phyloP scores from a whole-genome alignment of 2,329 filamentous ascomycete species.

The Penicillium sp. region DNA sequence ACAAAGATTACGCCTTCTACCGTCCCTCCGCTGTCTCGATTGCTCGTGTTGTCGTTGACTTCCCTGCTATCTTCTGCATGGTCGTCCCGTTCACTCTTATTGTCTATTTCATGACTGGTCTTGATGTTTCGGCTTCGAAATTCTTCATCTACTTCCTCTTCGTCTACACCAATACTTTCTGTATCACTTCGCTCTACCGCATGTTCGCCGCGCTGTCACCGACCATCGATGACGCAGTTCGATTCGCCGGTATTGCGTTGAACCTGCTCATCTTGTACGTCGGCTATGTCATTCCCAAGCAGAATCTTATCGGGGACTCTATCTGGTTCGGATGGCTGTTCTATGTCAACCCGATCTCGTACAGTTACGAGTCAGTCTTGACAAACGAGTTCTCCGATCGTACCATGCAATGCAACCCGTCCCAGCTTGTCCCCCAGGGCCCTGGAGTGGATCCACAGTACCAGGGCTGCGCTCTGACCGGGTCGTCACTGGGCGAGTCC shows the following conservation, averaged over 20 bases:
- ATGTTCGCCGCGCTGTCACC: conserved; percentile 65
- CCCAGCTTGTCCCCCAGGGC: conserved; percentile 61
- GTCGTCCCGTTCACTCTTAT: conserved; percentile 61
- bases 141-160: conserved; percentile 68
- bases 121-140: conserved; percentile 60
- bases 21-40: conserved; percentile 64
- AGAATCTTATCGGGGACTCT: conserved; percentile 56
- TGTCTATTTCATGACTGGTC: conserved; percentile 64
- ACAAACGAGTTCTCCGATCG: conserved; percentile 63
- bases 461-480: conserved; percentile 63
- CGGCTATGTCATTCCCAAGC: conserved; percentile 67
- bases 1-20: conserved; percentile 68
- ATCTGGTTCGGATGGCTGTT: conserved; percentile 68
- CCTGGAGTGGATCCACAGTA: conserved; percentile 55
- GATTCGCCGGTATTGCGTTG: conserved; percentile 60
- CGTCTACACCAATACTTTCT: conserved; percentile 62
- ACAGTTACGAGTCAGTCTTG: conserved; percentile 66
- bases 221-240: conserved; percentile 64
- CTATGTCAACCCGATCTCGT: conserved; percentile 55
- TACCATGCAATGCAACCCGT: conserved; percentile 58
- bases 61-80: conserved; percentile 60
- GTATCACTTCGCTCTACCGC: conserved; percentile 63
- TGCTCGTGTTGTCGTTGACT: conserved; percentile 62
- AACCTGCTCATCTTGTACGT: conserved; percentile 64
- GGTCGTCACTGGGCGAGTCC: conserved; percentile 53